Percentiles rank a stretch among this genome's conserved stretches.
These are phyloP conservation scores for Phaffomyces thermotolerans DNA, from an alignment of 805 yeast genomes.

Conservation along the genomic window DNA sequence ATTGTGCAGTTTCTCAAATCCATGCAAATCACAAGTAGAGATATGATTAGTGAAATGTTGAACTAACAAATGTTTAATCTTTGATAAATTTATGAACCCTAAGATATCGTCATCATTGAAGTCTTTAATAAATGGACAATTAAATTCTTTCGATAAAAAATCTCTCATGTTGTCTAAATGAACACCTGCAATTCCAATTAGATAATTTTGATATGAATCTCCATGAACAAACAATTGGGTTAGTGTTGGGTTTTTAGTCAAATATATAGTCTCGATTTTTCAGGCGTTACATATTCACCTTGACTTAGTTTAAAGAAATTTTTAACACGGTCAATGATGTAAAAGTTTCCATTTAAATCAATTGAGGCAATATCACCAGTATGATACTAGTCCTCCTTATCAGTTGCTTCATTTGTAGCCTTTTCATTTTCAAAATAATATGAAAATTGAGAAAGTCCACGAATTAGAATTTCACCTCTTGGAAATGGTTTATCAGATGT, in stretches of 20 bases:
- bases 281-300: conserved; percentile 58
- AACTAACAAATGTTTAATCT: conserved; percentile 5
- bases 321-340: conserved; percentile 49
- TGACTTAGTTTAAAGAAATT: conserved; percentile 49
- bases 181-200: conserved; percentile 52
- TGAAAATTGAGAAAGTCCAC: conserved; percentile 49
- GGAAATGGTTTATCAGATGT: conserved; percentile 22
- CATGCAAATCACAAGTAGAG: conserved; percentile 28
- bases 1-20: conserved; percentile 47
- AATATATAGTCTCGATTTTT: conserved; percentile 51
- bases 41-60: conserved; percentile 4
- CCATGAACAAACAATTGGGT: conserved; percentile 51
- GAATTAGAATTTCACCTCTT: conserved; percentile 42
- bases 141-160: conserved; percentile 6
- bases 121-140: background rate
- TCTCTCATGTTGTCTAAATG: conserved; percentile 29
- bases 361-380: conserved; percentile 54
- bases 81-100: conserved; percentile 2
- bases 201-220: conserved; percentile 40
- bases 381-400: conserved; percentile 44
- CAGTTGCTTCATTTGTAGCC: conserved; percentile 39
- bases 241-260: conserved; percentile 33
- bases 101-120: conserved; percentile 5
- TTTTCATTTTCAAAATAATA: conserved; percentile 42
- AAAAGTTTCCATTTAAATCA: conserved; percentile 36